Evolutionary conservation across 345 rosid genomes (phyloP).

Genomic region (Acer saccharum): DNA sequence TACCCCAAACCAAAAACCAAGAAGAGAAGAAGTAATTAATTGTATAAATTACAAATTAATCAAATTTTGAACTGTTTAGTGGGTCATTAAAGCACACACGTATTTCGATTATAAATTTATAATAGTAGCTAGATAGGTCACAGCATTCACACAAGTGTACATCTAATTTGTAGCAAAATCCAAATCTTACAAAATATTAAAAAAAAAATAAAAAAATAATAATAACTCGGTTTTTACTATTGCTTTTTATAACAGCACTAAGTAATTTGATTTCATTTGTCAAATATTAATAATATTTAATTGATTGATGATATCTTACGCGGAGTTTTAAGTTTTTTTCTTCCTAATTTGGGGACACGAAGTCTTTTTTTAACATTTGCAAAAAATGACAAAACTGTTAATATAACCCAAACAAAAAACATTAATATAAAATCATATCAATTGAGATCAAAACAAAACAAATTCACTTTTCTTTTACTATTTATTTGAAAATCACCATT

Average conservation of each 20-base stretch:
- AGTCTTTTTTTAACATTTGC: background rate
- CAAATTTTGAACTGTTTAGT: background rate
- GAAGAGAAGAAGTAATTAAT: background rate
- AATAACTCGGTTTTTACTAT: background rate
- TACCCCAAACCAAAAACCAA: no score
- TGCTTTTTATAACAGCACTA: constrained; percentile 2
- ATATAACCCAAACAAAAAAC: no score
- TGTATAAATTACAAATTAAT: background rate
- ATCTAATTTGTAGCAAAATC: background rate
- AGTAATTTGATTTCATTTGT: constrained; percentile 19
- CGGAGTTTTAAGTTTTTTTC: constrained; percentile 9
- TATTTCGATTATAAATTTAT: background rate
- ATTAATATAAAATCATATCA: background rate
- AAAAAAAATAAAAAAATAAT: background rate
- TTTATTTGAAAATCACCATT: background rate
- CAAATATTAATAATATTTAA: background rate
- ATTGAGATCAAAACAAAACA: background rate
- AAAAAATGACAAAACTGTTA: constrained; percentile 5
- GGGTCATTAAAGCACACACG: background rate
- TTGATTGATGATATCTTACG: background rate
- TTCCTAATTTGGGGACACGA: background rate
- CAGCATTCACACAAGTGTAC: background rate
- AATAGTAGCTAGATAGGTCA: no score
- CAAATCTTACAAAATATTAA: background rate
- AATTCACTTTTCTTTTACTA: background rate